phyloP scores from a whole-genome alignment of 176 grass and related monocot species.

The Oryza rufipogon region DNA sequence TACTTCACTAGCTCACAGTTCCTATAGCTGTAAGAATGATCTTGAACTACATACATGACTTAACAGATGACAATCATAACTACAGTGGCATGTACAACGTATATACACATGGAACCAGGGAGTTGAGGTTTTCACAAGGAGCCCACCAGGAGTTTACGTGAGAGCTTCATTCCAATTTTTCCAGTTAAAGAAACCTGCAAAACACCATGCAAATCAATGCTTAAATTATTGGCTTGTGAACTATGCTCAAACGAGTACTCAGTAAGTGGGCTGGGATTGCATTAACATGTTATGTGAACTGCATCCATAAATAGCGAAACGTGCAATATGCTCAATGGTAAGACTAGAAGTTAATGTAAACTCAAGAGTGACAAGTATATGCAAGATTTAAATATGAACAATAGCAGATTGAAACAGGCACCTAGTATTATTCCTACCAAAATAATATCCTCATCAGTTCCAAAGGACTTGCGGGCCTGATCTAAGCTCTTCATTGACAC shows the following conservation, averaged over 20 bases:
- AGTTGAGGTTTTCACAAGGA: constrained; percentile 42
- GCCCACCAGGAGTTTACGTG: constrained; percentile 34
- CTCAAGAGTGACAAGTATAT: background rate
- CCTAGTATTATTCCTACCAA: constrained; percentile 54
- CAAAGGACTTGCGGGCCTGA: constrained; percentile 88
- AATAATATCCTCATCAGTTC: constrained; percentile 96
- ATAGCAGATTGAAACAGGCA: background rate
- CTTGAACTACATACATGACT: constrained; percentile 34
- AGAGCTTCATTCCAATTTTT: constrained; percentile 58
- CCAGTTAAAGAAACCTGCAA: constrained; percentile 74
- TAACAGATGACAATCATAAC: constrained; percentile 33
- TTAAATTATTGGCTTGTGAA: background rate
- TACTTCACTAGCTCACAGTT: constrained; percentile 29
- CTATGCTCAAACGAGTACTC: background rate
- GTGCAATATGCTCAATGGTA: background rate
- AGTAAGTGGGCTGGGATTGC: background rate
- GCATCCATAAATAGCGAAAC: background rate
- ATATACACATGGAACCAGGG: constrained; percentile 43
- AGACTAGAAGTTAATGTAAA: background rate
- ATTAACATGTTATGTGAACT: background rate
- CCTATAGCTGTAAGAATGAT: constrained; percentile 30
- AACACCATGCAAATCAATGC: constrained; percentile 2
- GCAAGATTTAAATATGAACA: background rate
- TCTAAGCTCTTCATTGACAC: constrained; percentile 86
- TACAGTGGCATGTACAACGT: constrained; percentile 56